Evolutionary conservation across 2,329 filamentous ascomycete species (phyloP).

Genomic region (Diatrype stigma): DNA sequence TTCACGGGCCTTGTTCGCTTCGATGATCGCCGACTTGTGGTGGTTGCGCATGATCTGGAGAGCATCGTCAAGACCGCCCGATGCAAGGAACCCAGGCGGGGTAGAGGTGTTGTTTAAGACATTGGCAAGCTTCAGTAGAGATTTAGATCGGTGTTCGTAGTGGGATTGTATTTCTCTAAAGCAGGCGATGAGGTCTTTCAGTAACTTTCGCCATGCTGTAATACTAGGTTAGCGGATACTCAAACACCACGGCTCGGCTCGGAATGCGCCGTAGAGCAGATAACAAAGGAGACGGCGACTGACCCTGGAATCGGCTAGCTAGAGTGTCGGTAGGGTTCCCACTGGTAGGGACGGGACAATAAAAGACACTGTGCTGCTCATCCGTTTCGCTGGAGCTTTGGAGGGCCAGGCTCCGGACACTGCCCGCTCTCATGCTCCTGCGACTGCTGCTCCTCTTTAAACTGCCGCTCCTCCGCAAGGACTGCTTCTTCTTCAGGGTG

Average conservation of each 20-base stretch:
- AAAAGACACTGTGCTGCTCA: slow-evolving; percentile 78
- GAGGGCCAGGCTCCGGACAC: slow-evolving; percentile 74
- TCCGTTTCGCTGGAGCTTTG: slow-evolving; percentile 65
- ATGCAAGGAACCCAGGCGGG: slow-evolving; percentile 71
- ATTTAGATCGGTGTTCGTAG: slow-evolving; percentile 82
- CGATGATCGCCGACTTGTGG: slow-evolving; percentile 73
- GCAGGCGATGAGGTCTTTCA: slow-evolving; percentile 91
- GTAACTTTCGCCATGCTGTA: slow-evolving; percentile 85
- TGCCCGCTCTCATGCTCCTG: slow-evolving; percentile 78
- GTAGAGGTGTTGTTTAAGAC: slow-evolving; percentile 75
- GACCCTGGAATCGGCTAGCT: slow-evolving; percentile 84
- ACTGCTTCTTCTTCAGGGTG: slow-evolving; percentile 85
- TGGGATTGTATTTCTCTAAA: slow-evolving; percentile 88
- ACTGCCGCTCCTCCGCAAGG: slow-evolving; percentile 68
- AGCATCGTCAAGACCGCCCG: slow-evolving; percentile 85
- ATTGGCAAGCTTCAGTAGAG: slow-evolving; percentile 76
- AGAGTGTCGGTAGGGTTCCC: slow-evolving; percentile 86
- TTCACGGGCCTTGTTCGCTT: slow-evolving; percentile 83
- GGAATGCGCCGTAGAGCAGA: background rate
- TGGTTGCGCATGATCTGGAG: slow-evolving; percentile 75
- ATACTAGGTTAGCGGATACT: slow-evolving; percentile 4
- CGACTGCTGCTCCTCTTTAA: slow-evolving; percentile 76
- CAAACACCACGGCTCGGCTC: background rate
- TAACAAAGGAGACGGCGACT: slow-evolving; percentile 20
- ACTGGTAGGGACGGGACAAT: slow-evolving; percentile 81